Conservation (phyloP, 306 rosid genomes). For the Corylus heterophylla region DNA sequence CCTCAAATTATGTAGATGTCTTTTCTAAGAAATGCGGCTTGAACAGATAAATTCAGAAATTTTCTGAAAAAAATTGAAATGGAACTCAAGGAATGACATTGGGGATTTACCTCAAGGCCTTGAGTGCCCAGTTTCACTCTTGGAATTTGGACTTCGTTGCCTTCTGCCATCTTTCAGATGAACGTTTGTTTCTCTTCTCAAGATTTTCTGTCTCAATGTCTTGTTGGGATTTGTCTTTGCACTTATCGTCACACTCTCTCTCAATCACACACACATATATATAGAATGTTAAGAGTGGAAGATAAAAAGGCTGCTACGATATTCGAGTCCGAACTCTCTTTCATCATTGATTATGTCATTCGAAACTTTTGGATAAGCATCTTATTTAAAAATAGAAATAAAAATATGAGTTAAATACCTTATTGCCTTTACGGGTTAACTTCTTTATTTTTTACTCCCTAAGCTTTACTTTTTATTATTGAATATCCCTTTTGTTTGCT, state of each 20-base stretch:
- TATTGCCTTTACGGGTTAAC: too few relatives aligned
- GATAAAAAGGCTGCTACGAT: too few relatives aligned
- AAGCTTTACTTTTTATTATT: too few relatives aligned
- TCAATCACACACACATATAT: background rate
- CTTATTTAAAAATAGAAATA: too few relatives aligned
- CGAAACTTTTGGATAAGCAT: too few relatives aligned
- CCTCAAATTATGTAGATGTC: background rate
- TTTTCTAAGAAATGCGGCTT: background rate
- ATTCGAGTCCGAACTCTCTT: too few relatives aligned
- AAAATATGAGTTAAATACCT: too few relatives aligned
- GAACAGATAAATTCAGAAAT: background rate
- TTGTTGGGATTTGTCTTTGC: too few relatives aligned
- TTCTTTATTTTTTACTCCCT: too few relatives aligned
- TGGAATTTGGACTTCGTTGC: slow-evolving; percentile 11
- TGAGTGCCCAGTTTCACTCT: slow-evolving; percentile 30
- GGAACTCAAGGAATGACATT: background rate
- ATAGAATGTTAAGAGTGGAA: background rate
- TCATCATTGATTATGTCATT: too few relatives aligned
- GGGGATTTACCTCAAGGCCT: slow-evolving; percentile 26
- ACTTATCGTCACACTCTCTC: too few relatives aligned
- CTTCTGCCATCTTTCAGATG: slow-evolving; percentile 15
- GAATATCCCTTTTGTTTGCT: too few relatives aligned
- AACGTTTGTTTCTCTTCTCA: background rate
- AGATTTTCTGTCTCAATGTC: background rate
- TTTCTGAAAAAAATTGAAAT: background rate